Percentiles rank a stretch among this genome's conserved stretches.
Evolutionary conservation across 2,329 filamentous ascomycete genomes (phyloP).

Genomic region (Tolypocladium capitatum): DNA sequence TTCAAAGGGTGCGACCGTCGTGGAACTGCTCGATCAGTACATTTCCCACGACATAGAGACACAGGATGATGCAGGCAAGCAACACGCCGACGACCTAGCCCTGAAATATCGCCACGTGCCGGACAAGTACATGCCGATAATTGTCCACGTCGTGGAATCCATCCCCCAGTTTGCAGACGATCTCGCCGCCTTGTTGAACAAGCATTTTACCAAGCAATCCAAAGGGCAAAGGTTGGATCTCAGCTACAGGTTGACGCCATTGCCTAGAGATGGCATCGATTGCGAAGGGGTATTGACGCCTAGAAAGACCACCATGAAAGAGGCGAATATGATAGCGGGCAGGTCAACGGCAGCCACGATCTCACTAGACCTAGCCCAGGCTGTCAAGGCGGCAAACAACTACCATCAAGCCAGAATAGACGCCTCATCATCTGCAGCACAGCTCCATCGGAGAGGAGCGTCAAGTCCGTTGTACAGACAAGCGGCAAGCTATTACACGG

Average conservation of each 20-base stretch:
- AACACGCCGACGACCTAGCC: constrained; percentile 19
- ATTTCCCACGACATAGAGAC: constrained; percentile 22
- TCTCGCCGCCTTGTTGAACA: constrained; percentile 26
- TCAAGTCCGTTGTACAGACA: constrained; percentile 64
- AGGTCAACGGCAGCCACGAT: not conserved
- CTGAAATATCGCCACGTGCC: constrained; percentile 29
- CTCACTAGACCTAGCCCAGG: constrained; percentile 12
- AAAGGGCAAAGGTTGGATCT: constrained; percentile 23
- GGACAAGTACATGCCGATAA: constrained; percentile 25
- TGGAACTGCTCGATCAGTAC: constrained; percentile 30
- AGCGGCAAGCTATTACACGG: constrained; percentile 63
- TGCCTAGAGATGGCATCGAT: constrained; percentile 10
- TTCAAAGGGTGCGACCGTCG: constrained; percentile 26
- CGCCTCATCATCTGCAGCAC: constrained; percentile 23
- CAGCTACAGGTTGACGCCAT: constrained; percentile 24
- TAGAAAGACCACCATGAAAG: not conserved
- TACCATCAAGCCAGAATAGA: constrained; percentile 18
- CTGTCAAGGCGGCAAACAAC: constrained; percentile 13
- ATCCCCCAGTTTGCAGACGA: constrained; percentile 23
- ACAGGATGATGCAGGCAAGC: constrained; percentile 15
- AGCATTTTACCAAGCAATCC: constrained; percentile 26
- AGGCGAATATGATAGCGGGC: not conserved
- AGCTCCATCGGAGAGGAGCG: constrained; percentile 34
- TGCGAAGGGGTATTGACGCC: not conserved
- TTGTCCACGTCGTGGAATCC: constrained; percentile 26